Percentiles rank a stretch among this genome's conserved stretches.
Conservation (phyloP, 208 protist genomes). For the Trypanosoma brucei region DNA sequence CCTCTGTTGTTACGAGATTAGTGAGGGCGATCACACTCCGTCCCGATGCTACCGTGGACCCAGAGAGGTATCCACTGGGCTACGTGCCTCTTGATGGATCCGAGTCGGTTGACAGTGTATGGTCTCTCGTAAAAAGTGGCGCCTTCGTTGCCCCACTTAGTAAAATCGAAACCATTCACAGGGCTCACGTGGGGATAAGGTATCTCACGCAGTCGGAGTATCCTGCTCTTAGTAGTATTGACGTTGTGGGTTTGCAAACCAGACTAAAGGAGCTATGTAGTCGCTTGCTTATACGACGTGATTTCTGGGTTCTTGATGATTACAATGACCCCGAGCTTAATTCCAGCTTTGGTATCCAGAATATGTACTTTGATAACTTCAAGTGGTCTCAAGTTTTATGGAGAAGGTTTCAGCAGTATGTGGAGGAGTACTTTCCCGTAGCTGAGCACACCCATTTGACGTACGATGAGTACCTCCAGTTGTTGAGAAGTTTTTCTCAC, state of each 20-base stretch:
- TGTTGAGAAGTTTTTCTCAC: constrained; percentile 72
- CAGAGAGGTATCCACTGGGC: constrained; percentile 54
- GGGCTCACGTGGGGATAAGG: constrained; percentile 42
- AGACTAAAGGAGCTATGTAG: constrained; percentile 55
- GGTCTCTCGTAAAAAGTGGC: constrained; percentile 63
- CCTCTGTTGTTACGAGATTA: constrained; percentile 1
- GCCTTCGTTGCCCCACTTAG: constrained; percentile 73
- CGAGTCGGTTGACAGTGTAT: constrained; percentile 75
- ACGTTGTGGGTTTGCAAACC: constrained; percentile 40
- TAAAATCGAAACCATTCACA: constrained; percentile 75
- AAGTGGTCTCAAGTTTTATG: constrained; percentile 88
- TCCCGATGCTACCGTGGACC: constrained; percentile 23
- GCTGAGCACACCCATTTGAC: constrained; percentile 75
- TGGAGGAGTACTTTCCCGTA: constrained; percentile 80
- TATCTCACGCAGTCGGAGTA: constrained; percentile 59
- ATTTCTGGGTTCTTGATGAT: constrained; percentile 84
- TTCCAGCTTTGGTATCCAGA: constrained; percentile 84
- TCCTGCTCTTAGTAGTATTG: constrained; percentile 42
- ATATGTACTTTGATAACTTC: constrained; percentile 89
- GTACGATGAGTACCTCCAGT: constrained; percentile 71
- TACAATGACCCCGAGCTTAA: constrained; percentile 88
- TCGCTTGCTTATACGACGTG: constrained; percentile 69
- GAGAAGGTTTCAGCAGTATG: constrained; percentile 81
- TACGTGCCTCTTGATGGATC: constrained; percentile 78
- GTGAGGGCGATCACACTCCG: constrained; percentile 22